A percentile compares a stretch with the other conserved stretches of the same genome.
Conservation (phyloP, 495 filamentous ascomycete genomes). For the Chlorociboria aeruginascens region DNA sequence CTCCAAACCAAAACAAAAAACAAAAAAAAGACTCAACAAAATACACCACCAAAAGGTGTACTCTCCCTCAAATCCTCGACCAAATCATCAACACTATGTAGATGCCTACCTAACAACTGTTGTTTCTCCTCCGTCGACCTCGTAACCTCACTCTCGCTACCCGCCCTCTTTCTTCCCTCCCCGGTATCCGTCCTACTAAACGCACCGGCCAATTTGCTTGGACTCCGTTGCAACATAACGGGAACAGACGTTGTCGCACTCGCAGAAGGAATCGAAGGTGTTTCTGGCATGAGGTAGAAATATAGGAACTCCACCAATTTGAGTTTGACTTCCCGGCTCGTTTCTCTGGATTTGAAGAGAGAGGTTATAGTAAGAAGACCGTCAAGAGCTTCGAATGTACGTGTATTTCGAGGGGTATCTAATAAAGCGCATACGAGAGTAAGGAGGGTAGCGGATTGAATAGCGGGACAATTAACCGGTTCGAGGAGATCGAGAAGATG, state of each 20-base stretch:
- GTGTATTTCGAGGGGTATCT: conserved; percentile 70
- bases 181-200: conserved; percentile 22
- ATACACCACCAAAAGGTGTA: conserved; percentile 48
- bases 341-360: conserved; percentile 76
- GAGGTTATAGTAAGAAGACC: conserved; percentile 88
- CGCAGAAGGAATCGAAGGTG: conserved; percentile 40
- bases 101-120: conserved; percentile 61
- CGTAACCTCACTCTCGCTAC: conserved; percentile 33
- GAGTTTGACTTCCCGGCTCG: conserved; percentile 77
- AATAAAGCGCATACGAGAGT: conserved; percentile 83
- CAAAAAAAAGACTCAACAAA: conserved; percentile 23
- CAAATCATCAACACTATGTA: conserved; percentile 84
- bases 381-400: conserved; percentile 86
- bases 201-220: conserved; percentile 52
- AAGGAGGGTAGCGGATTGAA: conserved; percentile 80
- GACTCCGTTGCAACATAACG: conserved; percentile 51
- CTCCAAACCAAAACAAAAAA: conserved; percentile 4
- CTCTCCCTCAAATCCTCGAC: conserved; percentile 83
- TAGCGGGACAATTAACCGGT: conserved; percentile 77
- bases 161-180: conserved; percentile 16
- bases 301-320: conserved; percentile 87
- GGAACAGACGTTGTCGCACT: conserved; percentile 22
- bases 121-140: conserved; percentile 83
- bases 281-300: conserved; percentile 96
- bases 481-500: conserved; percentile 91